phyloP scores from a whole-genome alignment of 257 asterid genomes.

The Capsicum pubescens region DNA sequence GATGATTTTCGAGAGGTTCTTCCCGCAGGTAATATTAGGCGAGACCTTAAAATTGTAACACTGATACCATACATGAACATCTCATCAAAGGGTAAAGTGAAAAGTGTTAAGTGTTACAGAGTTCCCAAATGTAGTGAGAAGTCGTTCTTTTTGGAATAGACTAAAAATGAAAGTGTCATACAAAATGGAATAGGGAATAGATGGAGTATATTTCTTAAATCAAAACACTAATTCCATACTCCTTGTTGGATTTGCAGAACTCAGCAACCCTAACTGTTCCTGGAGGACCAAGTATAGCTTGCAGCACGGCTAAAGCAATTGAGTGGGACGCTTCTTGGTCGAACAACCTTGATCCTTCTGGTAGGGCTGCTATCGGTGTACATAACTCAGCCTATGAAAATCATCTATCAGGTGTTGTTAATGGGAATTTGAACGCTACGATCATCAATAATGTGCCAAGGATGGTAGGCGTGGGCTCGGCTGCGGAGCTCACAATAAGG shows the following conservation, averaged over 20 bases:
- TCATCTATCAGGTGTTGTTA: constrained; percentile 35
- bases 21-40: constrained; percentile 74
- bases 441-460: constrained; percentile 47
- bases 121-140: neutral
- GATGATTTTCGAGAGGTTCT: constrained; percentile 90
- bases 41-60: neutral
- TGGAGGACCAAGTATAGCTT: constrained; percentile 91
- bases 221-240: neutral
- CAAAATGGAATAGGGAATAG: neutral
- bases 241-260: constrained; percentile 53
- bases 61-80: neutral
- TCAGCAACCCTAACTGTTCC: constrained; percentile 84
- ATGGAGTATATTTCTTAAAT: neutral
- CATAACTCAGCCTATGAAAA: constrained; percentile 77
- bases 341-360: constrained; percentile 84
- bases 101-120: neutral
- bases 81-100: neutral
- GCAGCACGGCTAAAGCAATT: constrained; percentile 87
- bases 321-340: constrained; percentile 96
- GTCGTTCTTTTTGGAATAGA: neutral
- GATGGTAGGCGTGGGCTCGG: constrained; percentile 42
- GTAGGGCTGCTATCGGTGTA: constrained; percentile 92
- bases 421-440: constrained; percentile 45
- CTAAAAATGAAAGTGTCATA: neutral
- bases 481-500: constrained; percentile 66